Percentiles rank a stretch among this genome's conserved stretches.
phyloP scores from a whole-genome alignment of 116 monocot species.

The Papilionanthe hybrid region DNA sequence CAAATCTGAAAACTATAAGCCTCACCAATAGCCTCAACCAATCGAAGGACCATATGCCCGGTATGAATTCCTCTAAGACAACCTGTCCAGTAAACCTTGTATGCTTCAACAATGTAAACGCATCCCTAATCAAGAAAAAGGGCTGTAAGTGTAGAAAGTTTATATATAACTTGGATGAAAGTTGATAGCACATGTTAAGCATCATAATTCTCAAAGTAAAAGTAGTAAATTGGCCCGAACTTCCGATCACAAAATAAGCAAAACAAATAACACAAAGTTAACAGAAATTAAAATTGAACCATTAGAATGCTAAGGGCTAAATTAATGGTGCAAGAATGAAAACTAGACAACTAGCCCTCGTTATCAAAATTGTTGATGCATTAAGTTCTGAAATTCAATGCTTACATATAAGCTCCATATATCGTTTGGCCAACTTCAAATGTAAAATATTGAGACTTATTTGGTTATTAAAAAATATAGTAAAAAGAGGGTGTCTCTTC shows the following conservation, averaged over 20 bases:
- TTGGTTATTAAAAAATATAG: too few relatives aligned
- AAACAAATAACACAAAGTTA: not conserved
- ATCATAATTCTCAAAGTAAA: not conserved
- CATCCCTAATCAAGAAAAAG: conserved; percentile 62
- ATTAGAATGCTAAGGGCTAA: too few relatives aligned
- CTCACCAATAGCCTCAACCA: conserved; percentile 98
- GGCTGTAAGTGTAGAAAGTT: not conserved
- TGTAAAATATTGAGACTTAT: too few relatives aligned
- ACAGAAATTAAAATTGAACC: not conserved
- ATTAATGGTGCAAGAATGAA: too few relatives aligned
- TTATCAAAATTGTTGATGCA: too few relatives aligned
- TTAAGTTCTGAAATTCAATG: too few relatives aligned
- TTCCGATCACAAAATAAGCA: not conserved
- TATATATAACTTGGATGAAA: not conserved
- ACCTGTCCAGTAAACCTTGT: conserved; percentile 88
- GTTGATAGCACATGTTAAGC: not conserved
- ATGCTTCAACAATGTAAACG: conserved; percentile 85
- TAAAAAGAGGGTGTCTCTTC: too few relatives aligned
- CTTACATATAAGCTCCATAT: too few relatives aligned
- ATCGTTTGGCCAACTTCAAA: too few relatives aligned
- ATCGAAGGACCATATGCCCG: conserved; percentile 88
- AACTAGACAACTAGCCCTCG: too few relatives aligned
- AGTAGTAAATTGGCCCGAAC: not conserved
- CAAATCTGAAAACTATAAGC: not conserved
- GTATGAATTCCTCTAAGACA: conserved; percentile 83